A percentile compares a stretch with the other conserved stretches of the same genome.
These are phyloP conservation scores for Neofusicoccum parvum DNA, from an alignment of 2,329 filamentous ascomycete species.

Conservation along the genomic window DNA sequence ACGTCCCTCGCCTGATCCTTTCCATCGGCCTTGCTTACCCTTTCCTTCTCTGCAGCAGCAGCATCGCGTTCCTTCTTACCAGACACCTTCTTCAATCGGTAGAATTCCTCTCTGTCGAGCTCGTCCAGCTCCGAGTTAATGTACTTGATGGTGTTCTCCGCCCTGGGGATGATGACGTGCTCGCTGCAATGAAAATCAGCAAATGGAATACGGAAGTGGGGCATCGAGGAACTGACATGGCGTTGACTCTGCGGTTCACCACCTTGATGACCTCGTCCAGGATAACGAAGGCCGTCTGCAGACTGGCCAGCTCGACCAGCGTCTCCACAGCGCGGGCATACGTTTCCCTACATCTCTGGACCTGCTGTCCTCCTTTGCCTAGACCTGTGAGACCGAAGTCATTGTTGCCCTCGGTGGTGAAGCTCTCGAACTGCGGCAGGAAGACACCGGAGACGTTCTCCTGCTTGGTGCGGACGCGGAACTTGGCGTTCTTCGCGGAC, in stretches of 20 bases:
- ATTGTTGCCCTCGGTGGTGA: conserved; percentile 82
- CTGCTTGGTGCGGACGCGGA: conserved; percentile 91
- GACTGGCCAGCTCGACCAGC: conserved; percentile 87
- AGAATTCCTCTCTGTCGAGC: conserved; percentile 96
- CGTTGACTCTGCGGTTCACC: conserved; percentile 96
- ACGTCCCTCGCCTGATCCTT: conserved; percentile 23
- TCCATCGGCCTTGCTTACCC: conserved; percentile 43
- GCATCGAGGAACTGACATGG: conserved; percentile 66
- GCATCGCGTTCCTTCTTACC: conserved; percentile 64
- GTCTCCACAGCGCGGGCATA: conserved; percentile 96
- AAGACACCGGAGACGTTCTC: conserved; percentile 98
- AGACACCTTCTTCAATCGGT: conserved; percentile 91
- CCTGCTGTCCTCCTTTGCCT: conserved; percentile 96
- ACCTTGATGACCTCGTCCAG: conserved; percentile 99
- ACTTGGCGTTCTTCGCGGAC: conserved; percentile 88
- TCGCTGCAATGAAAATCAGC: conserved; percentile 54
- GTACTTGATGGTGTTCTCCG: conserved; percentile 99
- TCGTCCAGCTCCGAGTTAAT: conserved; percentile 99
- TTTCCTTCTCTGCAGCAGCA: conserved; percentile 45
- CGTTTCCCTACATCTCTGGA: conserved; percentile 91
- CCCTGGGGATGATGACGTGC: conserved; percentile 95
- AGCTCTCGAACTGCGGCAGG: conserved; percentile 90
- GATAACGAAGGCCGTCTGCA: conserved; percentile 98
- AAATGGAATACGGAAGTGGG: background rate
- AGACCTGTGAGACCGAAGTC: conserved; percentile 95